Evolutionary conservation across 441 rosid species (phyloP), one percentile per base, ranked within the genome.

Genomic region (Viola pubescens): DNA sequence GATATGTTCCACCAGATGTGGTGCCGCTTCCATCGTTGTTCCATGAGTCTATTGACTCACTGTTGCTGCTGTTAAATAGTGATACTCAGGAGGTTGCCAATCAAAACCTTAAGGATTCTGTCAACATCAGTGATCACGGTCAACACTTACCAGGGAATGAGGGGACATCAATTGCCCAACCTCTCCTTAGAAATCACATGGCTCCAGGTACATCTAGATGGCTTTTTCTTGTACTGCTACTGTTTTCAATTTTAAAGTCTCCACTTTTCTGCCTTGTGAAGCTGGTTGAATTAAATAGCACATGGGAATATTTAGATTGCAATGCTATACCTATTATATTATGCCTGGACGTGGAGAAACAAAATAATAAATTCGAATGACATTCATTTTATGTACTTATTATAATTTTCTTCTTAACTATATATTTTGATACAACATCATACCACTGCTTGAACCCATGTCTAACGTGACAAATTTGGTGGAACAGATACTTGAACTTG

Each of bases 1-100:
- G 97, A 80, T 86, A 86, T 61, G 80, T 85, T 70, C 97, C 97
- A 58, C 94, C 97, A 53, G 76, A 81, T 50, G 80, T 73, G 74
- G 86, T 81, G 72, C 87, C 89, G 16, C 74, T 75, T 54, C 84
- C 82, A 10, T 61, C 88, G 41, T 84, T 91, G 40, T 71, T 78
- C 54, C 80, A 77, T 67, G 68, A 68, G 55, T 70, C 77, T 39
- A 61, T 75, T 14, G 78, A 72, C 81, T 64, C 77, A 47, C 10
- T 54, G 43, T 65, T 72, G 12, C 46, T 59, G 61, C 68, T 59
- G 9, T 60, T 45, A 34, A 68, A 60, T 63, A 54, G 56, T 57
- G 54, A 58, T 55, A 43, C 47, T 48, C 71, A 53, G 65, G 75
- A 60, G 54, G 52, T 54, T 44, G 58, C 46, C 37, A 48, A 47